Evolutionary conservation across 2,329 filamentous ascomycete species (phyloP), one percentile per base, ranked within the genome.

Genomic region (Claviceps sp.): DNA sequence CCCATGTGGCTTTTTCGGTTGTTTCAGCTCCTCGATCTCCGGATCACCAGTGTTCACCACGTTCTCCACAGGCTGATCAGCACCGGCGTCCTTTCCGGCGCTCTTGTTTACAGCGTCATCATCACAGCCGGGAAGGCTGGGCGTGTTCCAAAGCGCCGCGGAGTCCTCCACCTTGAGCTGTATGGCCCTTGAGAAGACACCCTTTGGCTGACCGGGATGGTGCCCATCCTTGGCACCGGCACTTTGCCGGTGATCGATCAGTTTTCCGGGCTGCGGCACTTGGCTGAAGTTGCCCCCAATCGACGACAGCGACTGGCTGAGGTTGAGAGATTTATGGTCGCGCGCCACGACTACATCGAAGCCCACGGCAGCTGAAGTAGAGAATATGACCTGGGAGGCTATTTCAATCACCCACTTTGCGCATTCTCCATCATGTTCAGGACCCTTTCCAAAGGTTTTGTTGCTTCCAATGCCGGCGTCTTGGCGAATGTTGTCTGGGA

Each of bases 371-470:
- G 90, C 93, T 36, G 87, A 89, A 30, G 79, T 82, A 2, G 93
- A 97, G 66, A 98, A 98, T 47, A 98, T 81, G 56, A 97, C 87
- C 68, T 98, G 93, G 16, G 89, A 95, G 40, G 88, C 74, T 45
- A 98, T 80, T 69, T 98, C 93, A 46, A 98, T 80, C 51, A 96
- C 75, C 93, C 93, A 98, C 22, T 82, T 85, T 51, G 85, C 81
- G 55, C 77, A 84, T 54, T 78, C 73, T 30, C 65, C 68, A 49
- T 76, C 72, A 24, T 75, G 72, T 47, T 69, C 65, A 1, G 67
- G 61, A 7, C 66, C 65, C 48, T 70, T 67, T 14, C 71, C 73
- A 55, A 79, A 77, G 50, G 70, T 65, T 16, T 71, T 70, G 53
- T 68, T 63, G 49, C 66, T 60, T 41, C 74, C 70, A 38, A 67